phyloP scores from a whole-genome alignment of 1,139 yeast genomes.

The Yamadazyma triangularis region DNA sequence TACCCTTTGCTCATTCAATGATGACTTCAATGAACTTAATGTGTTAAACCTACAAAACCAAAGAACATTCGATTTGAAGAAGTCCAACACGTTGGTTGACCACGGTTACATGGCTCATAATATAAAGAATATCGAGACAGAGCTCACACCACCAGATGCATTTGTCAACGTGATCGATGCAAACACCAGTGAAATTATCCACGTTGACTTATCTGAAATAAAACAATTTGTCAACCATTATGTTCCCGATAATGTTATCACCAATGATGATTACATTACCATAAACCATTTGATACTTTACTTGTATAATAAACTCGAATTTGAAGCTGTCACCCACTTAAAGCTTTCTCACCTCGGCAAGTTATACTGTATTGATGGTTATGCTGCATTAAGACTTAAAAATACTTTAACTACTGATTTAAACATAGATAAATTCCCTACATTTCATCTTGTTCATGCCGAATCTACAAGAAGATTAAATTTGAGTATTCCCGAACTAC shows the following conservation, averaged over 20 bases:
- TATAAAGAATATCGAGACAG: not conserved
- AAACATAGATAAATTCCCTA: slow-evolving; percentile 10
- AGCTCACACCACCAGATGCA: not conserved
- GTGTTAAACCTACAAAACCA: not conserved
- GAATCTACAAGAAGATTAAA: not conserved
- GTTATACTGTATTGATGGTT: slow-evolving; percentile 10
- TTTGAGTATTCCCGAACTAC: not conserved
- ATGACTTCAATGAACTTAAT: not conserved
- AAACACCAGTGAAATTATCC: not conserved
- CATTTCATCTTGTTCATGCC: slow-evolving; percentile 7
- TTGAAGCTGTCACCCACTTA: slow-evolving; percentile 9
- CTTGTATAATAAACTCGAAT: slow-evolving; percentile 8
- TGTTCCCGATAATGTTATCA: slow-evolving; percentile 2
- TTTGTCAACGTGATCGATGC: not conserved
- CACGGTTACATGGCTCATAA: not conserved
- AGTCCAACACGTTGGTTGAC: not conserved
- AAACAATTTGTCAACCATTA: not conserved
- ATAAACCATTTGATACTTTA: slow-evolving; percentile 18
- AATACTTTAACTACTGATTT: slow-evolving; percentile 6
- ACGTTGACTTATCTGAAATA: not conserved
- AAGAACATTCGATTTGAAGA: not conserved
- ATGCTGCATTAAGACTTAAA: slow-evolving; percentile 7
- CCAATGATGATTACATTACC: slow-evolving; percentile 10
- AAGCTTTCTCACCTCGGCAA: slow-evolving; percentile 18
- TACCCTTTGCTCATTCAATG: not conserved